Base-by-base conservation (phyloP, 768 basidiomycete species). In the Podaxis pistillaris region DNA sequence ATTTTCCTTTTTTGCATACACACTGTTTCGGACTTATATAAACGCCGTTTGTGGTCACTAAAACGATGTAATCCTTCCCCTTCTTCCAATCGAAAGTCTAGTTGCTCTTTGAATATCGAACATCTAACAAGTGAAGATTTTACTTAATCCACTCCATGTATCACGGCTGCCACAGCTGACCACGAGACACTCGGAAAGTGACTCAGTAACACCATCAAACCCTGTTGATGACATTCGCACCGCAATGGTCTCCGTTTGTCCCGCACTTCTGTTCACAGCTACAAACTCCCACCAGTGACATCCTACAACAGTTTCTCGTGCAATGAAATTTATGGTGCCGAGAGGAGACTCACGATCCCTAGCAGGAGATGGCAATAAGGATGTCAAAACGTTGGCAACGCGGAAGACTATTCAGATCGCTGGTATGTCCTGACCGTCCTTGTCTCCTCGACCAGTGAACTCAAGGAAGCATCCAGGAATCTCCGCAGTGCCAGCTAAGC, bases 391-490 rank as follows among this genome's bases (percentile, higher is more conserved):
- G 2, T 22, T 24, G 49, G 4, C 49, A 28, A 1, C 19, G 12
- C 11, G 9, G 26, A 28, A 12, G 49, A 50, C 49, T 24, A 50
- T 50, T 6, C 49, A 50, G 49, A 22, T 50, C 26, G 49, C 49
- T 50, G 26, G 49, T 50, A 28, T 28, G 24, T 26, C 3, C 26
- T 28, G 8, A 22, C 22, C 8, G 2, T 11, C 44, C 17, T 22
- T 2, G 11, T n/a, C 13, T 8, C 44, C 7, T 46, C 44, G 7
- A n/a, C n/a, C n/a, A 17, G 9, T n/a, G 3, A 24, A 50, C 24
- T 50, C 49, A 50, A n/a, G 8, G 11, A 26, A 28, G 9, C 22
- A 17, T 2, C 9, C 51, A 67, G 64, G 55, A 13, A 63, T 67
- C 11, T 60, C 58, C 22, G 55, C 65, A 12, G 24, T 57, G 6